Conservation (phyloP, 371 early-diverging fungal genomes). For the Mucor mucedo region DNA sequence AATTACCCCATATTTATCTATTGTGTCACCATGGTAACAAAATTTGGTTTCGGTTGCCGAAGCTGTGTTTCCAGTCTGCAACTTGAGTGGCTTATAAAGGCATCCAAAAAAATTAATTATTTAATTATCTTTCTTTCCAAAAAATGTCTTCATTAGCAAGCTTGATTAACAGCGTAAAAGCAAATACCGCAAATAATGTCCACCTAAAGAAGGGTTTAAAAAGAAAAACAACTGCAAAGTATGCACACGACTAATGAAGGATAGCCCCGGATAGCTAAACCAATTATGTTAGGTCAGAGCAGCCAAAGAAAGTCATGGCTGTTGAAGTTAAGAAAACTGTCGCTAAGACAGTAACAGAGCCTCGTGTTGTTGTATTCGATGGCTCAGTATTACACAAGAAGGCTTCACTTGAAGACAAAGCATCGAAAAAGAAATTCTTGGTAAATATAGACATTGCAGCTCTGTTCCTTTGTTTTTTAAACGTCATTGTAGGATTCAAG, state of each 20-base stretch:
- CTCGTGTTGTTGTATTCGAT: slow-evolving; percentile 51
- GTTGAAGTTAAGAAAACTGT: no score
- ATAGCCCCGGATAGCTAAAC: no score
- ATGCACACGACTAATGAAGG: not conserved
- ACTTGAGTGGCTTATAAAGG: not conserved
- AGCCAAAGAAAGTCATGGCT: not conserved
- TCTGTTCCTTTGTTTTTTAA: not conserved
- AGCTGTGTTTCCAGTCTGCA: not conserved
- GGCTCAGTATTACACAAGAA: slow-evolving; percentile 37
- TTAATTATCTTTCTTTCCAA: slow-evolving; percentile 1
- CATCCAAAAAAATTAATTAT: not conserved
- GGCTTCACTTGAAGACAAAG: slow-evolving; percentile 28
- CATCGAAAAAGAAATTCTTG: slow-evolving; percentile 47
- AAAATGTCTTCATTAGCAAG: slow-evolving; percentile 44
- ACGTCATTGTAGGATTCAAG: slow-evolving; percentile 33
- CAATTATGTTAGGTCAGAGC: not conserved
- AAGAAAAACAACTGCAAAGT: slow-evolving; percentile 30
- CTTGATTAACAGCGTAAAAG: slow-evolving; percentile 44
- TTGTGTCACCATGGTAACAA: not conserved
- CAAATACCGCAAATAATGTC: slow-evolving; percentile 43
- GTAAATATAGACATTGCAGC: slow-evolving; percentile 19
- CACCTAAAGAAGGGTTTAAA: slow-evolving; percentile 34
- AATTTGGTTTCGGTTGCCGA: not conserved
- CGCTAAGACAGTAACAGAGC: slow-evolving; percentile 22
- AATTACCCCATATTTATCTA: not conserved